phyloP scores from a whole-genome alignment of 257 asterid genomes.

The Salvia splendens region DNA sequence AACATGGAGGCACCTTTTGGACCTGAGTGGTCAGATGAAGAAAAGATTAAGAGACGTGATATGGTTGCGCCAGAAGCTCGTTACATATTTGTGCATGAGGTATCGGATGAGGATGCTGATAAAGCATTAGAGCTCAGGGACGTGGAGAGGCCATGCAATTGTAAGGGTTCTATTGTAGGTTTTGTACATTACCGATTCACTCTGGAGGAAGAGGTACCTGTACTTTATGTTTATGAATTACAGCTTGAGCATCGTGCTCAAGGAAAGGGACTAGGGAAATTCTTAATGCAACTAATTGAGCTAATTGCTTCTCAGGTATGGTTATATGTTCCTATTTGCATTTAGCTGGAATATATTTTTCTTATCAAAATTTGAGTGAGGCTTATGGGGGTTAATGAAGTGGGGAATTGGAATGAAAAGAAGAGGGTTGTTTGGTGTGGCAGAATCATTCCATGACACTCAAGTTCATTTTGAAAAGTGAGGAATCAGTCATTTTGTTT shows the following conservation, averaged over 20 bases:
- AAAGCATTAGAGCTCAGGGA: constrained; percentile 30
- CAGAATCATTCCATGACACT: neutral
- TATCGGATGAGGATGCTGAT: constrained; percentile 38
- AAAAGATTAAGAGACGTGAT: constrained; percentile 79
- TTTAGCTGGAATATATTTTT: constrained; percentile 8
- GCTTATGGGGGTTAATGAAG: neutral
- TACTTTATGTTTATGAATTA: constrained; percentile 84
- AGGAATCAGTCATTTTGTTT: neutral
- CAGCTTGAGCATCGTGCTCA: constrained; percentile 79
- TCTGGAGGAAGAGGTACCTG: constrained; percentile 89
- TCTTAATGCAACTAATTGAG: constrained; percentile 76
- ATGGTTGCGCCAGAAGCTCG: constrained; percentile 79
- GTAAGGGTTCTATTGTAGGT: constrained; percentile 57
- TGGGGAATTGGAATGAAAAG: neutral
- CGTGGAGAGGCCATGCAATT: constrained; percentile 32
- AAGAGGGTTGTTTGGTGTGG: neutral
- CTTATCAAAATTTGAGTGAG: neutral
- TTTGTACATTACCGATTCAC: constrained; percentile 80
- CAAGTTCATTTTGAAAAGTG: neutral
- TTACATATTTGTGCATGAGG: constrained; percentile 69
- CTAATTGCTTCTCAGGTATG: constrained; percentile 76
- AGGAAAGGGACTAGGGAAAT: constrained; percentile 84
- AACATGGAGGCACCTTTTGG: constrained; percentile 90
- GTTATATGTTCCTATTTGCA: constrained; percentile 12
- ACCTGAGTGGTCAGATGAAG: constrained; percentile 84